Percentiles rank a stretch among this genome's conserved stretches.
Conservation (phyloP, 148 eudicot species). For the Bassia scoparia region DNA sequence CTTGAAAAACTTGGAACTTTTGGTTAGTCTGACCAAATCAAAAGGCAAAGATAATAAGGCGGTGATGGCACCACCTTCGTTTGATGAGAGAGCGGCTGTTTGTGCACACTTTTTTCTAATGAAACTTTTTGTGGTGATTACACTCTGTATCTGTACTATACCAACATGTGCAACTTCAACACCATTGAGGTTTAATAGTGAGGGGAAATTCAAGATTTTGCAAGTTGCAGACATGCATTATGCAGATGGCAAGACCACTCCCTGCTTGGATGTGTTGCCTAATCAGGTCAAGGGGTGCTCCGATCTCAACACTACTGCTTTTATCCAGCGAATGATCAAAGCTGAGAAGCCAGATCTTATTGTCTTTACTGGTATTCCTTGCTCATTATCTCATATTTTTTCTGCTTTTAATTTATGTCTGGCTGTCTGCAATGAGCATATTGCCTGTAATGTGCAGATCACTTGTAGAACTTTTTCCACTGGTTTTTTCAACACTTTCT, state of each 20-base stretch:
- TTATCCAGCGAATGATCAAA: slow-evolving; percentile 56
- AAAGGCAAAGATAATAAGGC: background rate
- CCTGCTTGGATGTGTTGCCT: slow-evolving; percentile 65
- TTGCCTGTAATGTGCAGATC: too few relatives aligned
- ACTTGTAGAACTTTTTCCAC: too few relatives aligned
- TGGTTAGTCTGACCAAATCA: background rate
- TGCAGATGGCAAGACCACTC: slow-evolving; percentile 54
- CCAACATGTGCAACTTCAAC: slow-evolving; percentile 11
- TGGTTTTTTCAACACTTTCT: too few relatives aligned
- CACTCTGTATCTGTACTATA: slow-evolving; percentile 9
- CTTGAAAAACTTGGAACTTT: background rate
- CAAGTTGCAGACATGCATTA: slow-evolving; percentile 98
- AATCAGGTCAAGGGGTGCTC: slow-evolving; percentile 53
- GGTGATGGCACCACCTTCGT: slow-evolving; percentile 1
- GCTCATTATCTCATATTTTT: background rate
- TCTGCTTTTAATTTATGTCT: background rate
- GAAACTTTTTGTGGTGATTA: slow-evolving; percentile 12
- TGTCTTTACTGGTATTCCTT: slow-evolving; percentile 72
- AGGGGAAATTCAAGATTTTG: slow-evolving; percentile 74
- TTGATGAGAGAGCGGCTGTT: background rate
- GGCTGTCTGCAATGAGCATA: too few relatives aligned
- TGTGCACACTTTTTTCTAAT: background rate
- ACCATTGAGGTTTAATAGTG: slow-evolving; percentile 47
- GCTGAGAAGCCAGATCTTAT: slow-evolving; percentile 79
- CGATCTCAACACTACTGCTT: slow-evolving; percentile 81